Conservation (phyloP, 345 rosid genomes). For the Eucalyptus tenuipes region DNA sequence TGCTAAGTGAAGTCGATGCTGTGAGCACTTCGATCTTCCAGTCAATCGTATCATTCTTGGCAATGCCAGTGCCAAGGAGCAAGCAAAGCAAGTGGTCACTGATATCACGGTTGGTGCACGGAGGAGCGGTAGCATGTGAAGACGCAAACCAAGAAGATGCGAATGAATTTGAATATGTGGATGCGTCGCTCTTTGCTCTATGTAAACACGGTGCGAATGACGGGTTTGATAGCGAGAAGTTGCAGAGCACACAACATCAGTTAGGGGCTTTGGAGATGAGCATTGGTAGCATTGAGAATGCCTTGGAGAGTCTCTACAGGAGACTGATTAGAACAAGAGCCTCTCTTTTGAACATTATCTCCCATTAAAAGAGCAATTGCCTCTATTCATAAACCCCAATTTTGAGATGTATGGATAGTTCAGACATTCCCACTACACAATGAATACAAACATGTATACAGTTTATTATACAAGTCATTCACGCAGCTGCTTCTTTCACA, state of each 20-base stretch:
- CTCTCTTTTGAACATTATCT: constrained; percentile 54
- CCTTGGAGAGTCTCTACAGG: constrained; percentile 46
- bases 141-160: constrained; percentile 10
- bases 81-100: constrained; percentile 34
- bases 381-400: background rate
- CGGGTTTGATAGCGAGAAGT: background rate
- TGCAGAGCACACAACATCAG: constrained; percentile 12
- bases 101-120: constrained; percentile 29
- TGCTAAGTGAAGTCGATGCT: constrained; percentile 26
- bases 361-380: constrained; percentile 10
- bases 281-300: constrained; percentile 33
- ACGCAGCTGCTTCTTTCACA: background rate
- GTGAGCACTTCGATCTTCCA: constrained; percentile 24
- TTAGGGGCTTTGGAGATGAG: constrained; percentile 33
- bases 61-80: background rate
- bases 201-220: background rate
- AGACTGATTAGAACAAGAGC: constrained; percentile 53
- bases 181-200: constrained; percentile 6
- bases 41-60: constrained; percentile 29
- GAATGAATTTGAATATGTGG: constrained; percentile 38
- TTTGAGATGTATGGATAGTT: background rate
- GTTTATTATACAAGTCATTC: background rate
- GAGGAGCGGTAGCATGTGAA: constrained; percentile 11
- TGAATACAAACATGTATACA: background rate
- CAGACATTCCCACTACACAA: background rate